Evolutionary conservation across 768 basidiomycete genomes (phyloP).

Genomic region (Tricholoma bakamatsutake): DNA sequence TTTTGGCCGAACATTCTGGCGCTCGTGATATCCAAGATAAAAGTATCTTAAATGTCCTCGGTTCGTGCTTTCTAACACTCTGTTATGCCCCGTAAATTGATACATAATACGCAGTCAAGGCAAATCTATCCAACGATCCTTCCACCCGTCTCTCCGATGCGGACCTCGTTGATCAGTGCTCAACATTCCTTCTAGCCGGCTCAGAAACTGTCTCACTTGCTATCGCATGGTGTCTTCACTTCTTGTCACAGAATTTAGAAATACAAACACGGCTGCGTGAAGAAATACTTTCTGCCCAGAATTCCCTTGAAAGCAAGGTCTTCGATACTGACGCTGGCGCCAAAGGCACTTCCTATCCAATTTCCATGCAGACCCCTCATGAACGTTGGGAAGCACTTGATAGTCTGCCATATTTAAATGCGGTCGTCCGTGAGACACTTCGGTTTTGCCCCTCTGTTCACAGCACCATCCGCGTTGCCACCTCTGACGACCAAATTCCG

Average conservation of each 20-base stretch:
- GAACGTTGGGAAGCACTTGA: slow-evolving; percentile 31
- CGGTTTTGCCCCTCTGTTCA: slow-evolving; percentile 53
- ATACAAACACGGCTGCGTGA: slow-evolving; percentile 51
- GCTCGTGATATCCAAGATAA: slow-evolving; percentile 28
- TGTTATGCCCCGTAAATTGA: background rate
- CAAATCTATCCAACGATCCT: slow-evolving; percentile 44
- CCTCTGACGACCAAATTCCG: slow-evolving; percentile 47
- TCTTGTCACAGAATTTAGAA: slow-evolving; percentile 47
- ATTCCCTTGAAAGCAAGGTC: slow-evolving; percentile 13
- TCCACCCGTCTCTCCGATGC: slow-evolving; percentile 48
- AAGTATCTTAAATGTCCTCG: slow-evolving; percentile 44
- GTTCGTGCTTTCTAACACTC: slow-evolving; percentile 24
- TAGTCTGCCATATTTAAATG: slow-evolving; percentile 47
- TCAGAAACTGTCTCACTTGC: slow-evolving; percentile 55
- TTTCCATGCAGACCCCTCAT: slow-evolving; percentile 11
- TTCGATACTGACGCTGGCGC: slow-evolving; percentile 6
- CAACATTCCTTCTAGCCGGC: slow-evolving; percentile 61
- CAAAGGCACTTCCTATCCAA: slow-evolving; percentile 6
- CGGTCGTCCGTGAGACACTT: slow-evolving; percentile 51
- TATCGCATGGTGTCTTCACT: slow-evolving; percentile 52
- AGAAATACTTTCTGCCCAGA: slow-evolving; percentile 30
- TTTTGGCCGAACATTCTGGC: slow-evolving; percentile 29
- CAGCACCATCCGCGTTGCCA: slow-evolving; percentile 52
- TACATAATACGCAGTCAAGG: slow-evolving; percentile 40
- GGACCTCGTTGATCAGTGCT: slow-evolving; percentile 58